phyloP scores from a whole-genome alignment of 2,329 filamentous ascomycete species.

The Chaetothyriales sp. region DNA sequence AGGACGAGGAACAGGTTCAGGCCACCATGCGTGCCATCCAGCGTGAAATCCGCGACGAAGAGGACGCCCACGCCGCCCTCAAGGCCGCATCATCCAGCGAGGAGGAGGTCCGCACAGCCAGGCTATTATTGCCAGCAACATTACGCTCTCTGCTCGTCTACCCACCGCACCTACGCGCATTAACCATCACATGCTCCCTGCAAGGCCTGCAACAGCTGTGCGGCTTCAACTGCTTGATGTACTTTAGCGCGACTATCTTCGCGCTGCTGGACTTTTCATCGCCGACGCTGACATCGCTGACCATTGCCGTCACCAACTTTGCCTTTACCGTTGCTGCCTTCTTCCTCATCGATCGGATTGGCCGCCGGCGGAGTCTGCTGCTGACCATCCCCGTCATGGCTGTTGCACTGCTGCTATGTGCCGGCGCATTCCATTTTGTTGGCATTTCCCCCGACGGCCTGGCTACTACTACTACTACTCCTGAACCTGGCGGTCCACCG shows the following conservation, averaged over 20 bases:
- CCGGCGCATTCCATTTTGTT: slow-evolving; percentile 56
- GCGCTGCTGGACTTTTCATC: slow-evolving; percentile 60
- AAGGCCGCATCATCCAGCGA: neutral
- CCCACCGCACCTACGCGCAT: slow-evolving; percentile 39
- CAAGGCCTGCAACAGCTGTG: slow-evolving; percentile 81
- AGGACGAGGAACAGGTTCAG: slow-evolving; percentile 33
- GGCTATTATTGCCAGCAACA: slow-evolving; percentile 14
- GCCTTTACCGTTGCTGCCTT: slow-evolving; percentile 63
- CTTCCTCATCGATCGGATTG: slow-evolving; percentile 61
- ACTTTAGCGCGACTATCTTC: slow-evolving; percentile 75
- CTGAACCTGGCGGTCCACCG: slow-evolving; percentile 7
- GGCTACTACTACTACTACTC: slow-evolving; percentile 10
- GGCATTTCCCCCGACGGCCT: slow-evolving; percentile 25
- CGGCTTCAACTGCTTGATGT: slow-evolving; percentile 86
- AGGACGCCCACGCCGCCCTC: slow-evolving; percentile 26
- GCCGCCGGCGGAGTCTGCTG: slow-evolving; percentile 64
- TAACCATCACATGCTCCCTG: slow-evolving; percentile 72
- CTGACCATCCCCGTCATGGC: slow-evolving; percentile 76
- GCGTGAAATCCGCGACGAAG: slow-evolving; percentile 56
- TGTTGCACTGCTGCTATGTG: slow-evolving; percentile 53
- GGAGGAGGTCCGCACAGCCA: neutral
- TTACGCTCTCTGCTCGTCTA: slow-evolving; percentile 24
- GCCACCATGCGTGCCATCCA: slow-evolving; percentile 54
- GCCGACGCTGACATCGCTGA: slow-evolving; percentile 65
- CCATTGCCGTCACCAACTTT: slow-evolving; percentile 71